Conservation (phyloP, 2,329 filamentous ascomycete genomes). For the Tolypocladium paradoxum region DNA sequence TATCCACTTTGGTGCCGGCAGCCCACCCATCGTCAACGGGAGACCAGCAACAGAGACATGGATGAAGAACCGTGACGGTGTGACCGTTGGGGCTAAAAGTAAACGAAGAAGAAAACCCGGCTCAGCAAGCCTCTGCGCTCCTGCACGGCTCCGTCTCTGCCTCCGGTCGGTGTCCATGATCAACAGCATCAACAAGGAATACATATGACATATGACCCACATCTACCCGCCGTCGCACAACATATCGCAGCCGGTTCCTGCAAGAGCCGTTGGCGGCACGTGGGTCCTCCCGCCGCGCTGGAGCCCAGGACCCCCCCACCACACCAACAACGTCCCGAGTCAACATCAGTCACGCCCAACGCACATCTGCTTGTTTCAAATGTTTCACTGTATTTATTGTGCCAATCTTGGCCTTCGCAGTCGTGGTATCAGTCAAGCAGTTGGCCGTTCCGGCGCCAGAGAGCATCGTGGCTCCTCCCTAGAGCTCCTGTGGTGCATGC, state of each 20-base stretch:
- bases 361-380: neutral
- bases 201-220: too few species aligned
- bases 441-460: constrained; percentile 3
- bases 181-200: neutral
- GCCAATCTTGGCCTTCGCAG: neutral
- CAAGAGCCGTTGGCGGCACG: neutral
- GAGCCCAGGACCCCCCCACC: too few species aligned
- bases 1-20: neutral
- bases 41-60: neutral
- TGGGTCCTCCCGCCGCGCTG: too few species aligned
- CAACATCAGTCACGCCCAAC: neutral
- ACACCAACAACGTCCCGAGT: neutral
- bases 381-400: neutral
- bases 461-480: constrained; percentile 1
- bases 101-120: neutral
- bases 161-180: too few species aligned
- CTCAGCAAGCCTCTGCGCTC: too few species aligned
- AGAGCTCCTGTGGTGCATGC: constrained; percentile 5
- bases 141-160: too few species aligned
- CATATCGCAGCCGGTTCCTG: neutral
- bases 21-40: neutral
- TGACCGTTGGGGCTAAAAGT: neutral
- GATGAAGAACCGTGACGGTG: neutral
- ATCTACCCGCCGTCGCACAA: neutral
- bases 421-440: constrained; percentile 9